Base-by-base conservation (phyloP, 2,329 filamentous ascomycete genomes). In the Botrytis cinerea region DNA sequence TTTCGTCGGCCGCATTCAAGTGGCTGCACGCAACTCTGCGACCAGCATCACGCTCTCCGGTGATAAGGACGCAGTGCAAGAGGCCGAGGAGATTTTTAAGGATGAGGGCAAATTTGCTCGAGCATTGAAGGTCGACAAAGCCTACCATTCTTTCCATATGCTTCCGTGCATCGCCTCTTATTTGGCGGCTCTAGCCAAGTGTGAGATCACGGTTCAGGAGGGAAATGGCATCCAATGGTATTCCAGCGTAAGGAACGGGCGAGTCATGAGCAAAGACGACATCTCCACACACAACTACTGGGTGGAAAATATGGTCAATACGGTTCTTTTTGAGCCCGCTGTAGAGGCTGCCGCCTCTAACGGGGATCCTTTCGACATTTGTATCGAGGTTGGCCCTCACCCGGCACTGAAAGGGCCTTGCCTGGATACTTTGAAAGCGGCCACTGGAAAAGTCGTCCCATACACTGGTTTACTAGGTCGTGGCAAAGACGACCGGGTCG, bases 291-390 rank as follows among this genome's bases (percentile, higher is more conserved):
- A 67, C 9, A 28, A 25, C 14, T 79, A 79, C 45, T 79, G 78
- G 78, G 69, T 59, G 4, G 77, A 80, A 3, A 87, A 87, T 70
- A 78, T 87, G 77, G 72, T 78, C 0, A 76, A 77, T 1, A 73
- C 82, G 1, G 86, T 87, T 22, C 79, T 82, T 5, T 87, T 85
- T 73, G 76, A 81, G 14, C 76, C 79, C 8, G 85, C 84, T 0
- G 73, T 87, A 6, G 64, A 71, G 35, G 20, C 7, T 48, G 73
- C 76, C 25, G 46, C 71, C n/a, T 46, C 67, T 2, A 66, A 69
- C 14, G 54, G 43, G 43, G 43, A 18, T 18, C 43, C 9, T 16
- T 74, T 75, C 22, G 74, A 77, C 25, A 32, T 76, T 18, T 73
- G 62, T 2, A 32, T 78, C 14, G 78, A 79, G 70, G 70, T 79